These are phyloP conservation scores for Ochetophila trinervis DNA, from an alignment of 306 rosid genomes.

Conservation along the genomic window DNA sequence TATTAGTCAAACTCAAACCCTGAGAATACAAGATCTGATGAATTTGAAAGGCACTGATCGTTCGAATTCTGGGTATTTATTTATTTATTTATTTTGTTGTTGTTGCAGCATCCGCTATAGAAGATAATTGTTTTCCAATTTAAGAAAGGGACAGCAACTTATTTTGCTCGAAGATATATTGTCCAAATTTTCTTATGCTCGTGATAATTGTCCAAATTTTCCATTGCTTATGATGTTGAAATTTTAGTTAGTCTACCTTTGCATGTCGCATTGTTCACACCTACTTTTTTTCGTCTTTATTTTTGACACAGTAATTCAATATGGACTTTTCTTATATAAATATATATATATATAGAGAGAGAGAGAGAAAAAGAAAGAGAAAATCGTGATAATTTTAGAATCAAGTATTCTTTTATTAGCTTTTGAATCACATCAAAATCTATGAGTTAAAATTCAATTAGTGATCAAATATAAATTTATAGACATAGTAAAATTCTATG, in stretches of 20 bases:
- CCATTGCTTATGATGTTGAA: slow-evolving; percentile 6
- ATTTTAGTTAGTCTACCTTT: slow-evolving; percentile 4
- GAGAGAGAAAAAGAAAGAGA: no score
- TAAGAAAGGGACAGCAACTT: no score
- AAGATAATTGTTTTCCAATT: no score
- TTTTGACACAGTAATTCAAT: not conserved
- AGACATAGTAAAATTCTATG: no score
- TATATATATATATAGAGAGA: no score
- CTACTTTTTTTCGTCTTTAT: not conserved
- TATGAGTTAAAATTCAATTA: no score
- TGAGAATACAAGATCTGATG: slow-evolving; percentile 37
- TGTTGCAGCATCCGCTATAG: not conserved
- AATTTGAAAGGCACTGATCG: slow-evolving; percentile 12
- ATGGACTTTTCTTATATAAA: not conserved
- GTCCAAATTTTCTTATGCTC: slow-evolving; percentile 13
- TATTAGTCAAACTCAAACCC: slow-evolving; percentile 53
- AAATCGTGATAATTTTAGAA: no score
- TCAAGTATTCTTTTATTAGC: no score
- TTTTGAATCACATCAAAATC: no score
- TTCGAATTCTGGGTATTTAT: slow-evolving; percentile 17
- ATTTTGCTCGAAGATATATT: slow-evolving; percentile 15
- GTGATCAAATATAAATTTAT: no score
- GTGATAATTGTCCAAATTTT: slow-evolving; percentile 9
- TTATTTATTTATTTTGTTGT: slow-evolving; percentile 2
- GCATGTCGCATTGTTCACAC: not conserved